A percentile compares a stretch with the other conserved stretches of the same genome.
phyloP scores from a whole-genome alignment of 2,329 filamentous ascomycete genomes.

The Arthroderma uncinatum region DNA sequence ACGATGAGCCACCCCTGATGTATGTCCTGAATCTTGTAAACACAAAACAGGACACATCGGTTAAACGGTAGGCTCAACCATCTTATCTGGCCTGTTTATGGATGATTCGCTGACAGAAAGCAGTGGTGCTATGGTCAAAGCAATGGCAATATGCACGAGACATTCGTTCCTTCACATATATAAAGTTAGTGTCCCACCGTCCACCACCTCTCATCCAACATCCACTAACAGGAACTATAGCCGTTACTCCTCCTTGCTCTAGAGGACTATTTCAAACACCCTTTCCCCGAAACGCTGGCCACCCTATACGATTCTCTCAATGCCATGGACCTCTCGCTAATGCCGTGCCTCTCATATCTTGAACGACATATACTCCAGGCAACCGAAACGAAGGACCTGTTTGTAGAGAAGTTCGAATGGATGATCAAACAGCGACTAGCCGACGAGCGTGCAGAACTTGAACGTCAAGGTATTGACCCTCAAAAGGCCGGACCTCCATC shows the following conservation, averaged over 20 bases:
- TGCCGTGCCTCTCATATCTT: slow-evolving; percentile 72
- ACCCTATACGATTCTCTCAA: slow-evolving; percentile 89
- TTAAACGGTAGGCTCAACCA: slow-evolving; percentile 51
- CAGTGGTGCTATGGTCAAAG: slow-evolving; percentile 87
- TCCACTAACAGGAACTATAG: slow-evolving; percentile 34
- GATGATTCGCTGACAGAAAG: slow-evolving; percentile 13
- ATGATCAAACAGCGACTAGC: slow-evolving; percentile 77
- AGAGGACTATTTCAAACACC: slow-evolving; percentile 93
- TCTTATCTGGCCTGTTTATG: background rate
- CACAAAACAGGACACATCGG: slow-evolving; percentile 89
- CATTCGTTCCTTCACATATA: slow-evolving; percentile 98
- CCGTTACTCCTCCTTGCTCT: slow-evolving; percentile 80
- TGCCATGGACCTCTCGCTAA: slow-evolving; percentile 87
- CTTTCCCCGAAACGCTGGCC: slow-evolving; percentile 74
- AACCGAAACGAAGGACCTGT: slow-evolving; percentile 89
- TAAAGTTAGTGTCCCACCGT: slow-evolving; percentile 50
- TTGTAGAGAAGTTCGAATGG: slow-evolving; percentile 92
- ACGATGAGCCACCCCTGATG: slow-evolving; percentile 80
- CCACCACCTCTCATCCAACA: background rate
- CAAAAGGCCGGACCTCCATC: slow-evolving; percentile 53
- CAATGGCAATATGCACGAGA: slow-evolving; percentile 96
- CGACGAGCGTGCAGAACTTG: slow-evolving; percentile 42
- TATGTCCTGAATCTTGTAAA: slow-evolving; percentile 97
- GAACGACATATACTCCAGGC: slow-evolving; percentile 79
- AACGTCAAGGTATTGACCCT: slow-evolving; percentile 25